Conservation (phyloP, 305 asterid species). For the Ilex paraguariensis region DNA sequence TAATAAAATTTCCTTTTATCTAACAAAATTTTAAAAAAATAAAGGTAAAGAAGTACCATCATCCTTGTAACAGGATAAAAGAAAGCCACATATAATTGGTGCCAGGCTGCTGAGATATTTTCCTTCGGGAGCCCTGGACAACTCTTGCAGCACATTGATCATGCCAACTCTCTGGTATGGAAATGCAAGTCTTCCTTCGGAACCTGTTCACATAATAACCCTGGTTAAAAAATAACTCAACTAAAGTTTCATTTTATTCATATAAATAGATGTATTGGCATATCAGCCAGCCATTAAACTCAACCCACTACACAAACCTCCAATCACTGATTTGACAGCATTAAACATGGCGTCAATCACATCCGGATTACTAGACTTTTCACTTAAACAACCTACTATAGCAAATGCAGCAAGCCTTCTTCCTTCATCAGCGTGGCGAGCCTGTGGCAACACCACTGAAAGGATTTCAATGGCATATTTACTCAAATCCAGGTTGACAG, state of each 20-base stretch:
- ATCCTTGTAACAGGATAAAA: conserved; percentile 79
- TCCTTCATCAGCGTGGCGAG: conserved; percentile 89
- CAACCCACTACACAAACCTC: conserved; percentile 49
- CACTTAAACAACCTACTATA: conserved; percentile 76
- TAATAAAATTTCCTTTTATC: no score
- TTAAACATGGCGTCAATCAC: conserved; percentile 79
- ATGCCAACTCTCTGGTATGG: conserved; percentile 96
- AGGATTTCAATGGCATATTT: conserved; percentile 85
- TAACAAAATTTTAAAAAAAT: conserved; percentile 3
- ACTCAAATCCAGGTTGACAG: conserved; percentile 73
- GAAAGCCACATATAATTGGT: conserved; percentile 62
- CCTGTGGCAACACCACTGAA: conserved; percentile 71
- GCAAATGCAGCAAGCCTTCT: conserved; percentile 78
- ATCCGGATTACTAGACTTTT: conserved; percentile 96
- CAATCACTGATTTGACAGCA: conserved; percentile 67
- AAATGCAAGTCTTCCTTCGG: conserved; percentile 96
- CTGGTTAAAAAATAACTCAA: conserved; percentile 20
- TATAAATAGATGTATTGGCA: conserved; percentile 11
- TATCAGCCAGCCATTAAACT: conserved; percentile 2
- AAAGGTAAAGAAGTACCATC: conserved; percentile 60
- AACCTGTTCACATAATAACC: conserved; percentile 54
- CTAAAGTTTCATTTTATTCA: conserved; percentile 9
- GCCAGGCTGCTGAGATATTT: conserved; percentile 72
- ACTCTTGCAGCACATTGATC: conserved; percentile 72
- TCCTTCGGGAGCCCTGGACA: conserved; percentile 86